Base-by-base conservation (phyloP, 139 green algal genomes). In the Picochlorum sp. region DNA sequence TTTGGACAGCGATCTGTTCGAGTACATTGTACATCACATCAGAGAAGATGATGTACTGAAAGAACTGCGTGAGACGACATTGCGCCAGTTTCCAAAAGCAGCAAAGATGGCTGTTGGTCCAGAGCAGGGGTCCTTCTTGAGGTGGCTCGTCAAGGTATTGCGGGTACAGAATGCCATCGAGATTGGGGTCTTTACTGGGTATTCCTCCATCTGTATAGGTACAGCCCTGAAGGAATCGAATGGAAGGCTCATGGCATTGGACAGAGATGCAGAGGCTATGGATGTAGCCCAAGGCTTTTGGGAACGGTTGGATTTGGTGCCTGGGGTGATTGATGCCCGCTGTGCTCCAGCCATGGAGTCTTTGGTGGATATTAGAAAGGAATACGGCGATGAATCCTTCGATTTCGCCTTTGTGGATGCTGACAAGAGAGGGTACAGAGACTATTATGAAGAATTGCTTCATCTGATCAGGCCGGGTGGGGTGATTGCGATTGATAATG, bases 371-470 rank as follows among this genome's bases (percentile, higher is more conserved):
- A 34, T 81, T 61, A 18, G 77, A n/a, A 26, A 58, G 0, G 57
- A 67, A 15, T 24, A 54, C 57, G 62, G 37, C 0, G 51, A 74
- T 20, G 54, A 66, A 1, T 68, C 66, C 18, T 96, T 81, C 31
- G 89, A 97, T 68, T 83, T 97, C 63, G 88, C 79, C 0, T 97
- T 96, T 60, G 82, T 97, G 10, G 89, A 97, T 69, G 92, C 91
- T 1, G 83, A 98, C 77, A 98, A 98, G 70, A 68, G 86, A 14
- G 68, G 57, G 3, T 96, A 96, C 61, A 50, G 69, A 8, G 59
- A 63, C 0, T 97, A 98, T 60, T 96, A 91, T 65, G 91, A 98
- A 74, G 21, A 77, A 62, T 57, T 85, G 34, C 72, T 97, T 67
- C 45, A 61, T 41, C 73, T 98, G 55, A 71, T 98, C 16, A 75